These are phyloP conservation scores for Citrus sp. DNA, from an alignment of 345 rosid genomes.

Conservation along the genomic window DNA sequence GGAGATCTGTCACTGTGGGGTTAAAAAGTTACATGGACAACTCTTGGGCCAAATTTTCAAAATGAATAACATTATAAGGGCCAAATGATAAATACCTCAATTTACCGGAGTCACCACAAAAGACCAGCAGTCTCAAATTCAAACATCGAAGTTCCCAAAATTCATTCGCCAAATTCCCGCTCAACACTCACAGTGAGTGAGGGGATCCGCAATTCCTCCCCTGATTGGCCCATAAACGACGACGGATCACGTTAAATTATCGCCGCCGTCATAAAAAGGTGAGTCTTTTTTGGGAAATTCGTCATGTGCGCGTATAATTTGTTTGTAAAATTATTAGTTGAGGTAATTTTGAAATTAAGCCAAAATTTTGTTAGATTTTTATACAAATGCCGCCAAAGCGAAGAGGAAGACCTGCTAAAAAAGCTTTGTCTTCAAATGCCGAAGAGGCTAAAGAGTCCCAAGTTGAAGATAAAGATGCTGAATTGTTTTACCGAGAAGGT, in stretches of 20 bases:
- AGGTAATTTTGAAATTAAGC: neutral
- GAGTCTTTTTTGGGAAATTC: neutral
- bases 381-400: constrained; percentile 5
- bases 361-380: neutral
- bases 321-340: neutral
- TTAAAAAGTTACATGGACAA: too few relatives aligned
- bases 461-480: constrained; percentile 1
- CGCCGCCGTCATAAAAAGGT: neutral
- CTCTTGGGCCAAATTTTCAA: too few relatives aligned
- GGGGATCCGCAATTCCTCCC: neutral
- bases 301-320: neutral
- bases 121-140: neutral
- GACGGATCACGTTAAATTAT: neutral
- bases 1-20: too few relatives aligned
- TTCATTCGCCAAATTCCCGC: neutral
- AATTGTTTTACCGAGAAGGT: constrained; percentile 5
- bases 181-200: neutral
- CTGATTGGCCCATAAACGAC: neutral
- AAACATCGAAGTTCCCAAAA: neutral
- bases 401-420: constrained; percentile 7
- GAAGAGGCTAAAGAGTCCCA: neutral
- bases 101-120: too few relatives aligned
- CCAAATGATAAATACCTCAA: too few relatives aligned
- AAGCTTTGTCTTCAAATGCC: neutral
- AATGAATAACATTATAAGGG: too few relatives aligned